Base-by-base conservation (phyloP, 2,329 filamentous ascomycete species). In the Verticillium tricorpus region DNA sequence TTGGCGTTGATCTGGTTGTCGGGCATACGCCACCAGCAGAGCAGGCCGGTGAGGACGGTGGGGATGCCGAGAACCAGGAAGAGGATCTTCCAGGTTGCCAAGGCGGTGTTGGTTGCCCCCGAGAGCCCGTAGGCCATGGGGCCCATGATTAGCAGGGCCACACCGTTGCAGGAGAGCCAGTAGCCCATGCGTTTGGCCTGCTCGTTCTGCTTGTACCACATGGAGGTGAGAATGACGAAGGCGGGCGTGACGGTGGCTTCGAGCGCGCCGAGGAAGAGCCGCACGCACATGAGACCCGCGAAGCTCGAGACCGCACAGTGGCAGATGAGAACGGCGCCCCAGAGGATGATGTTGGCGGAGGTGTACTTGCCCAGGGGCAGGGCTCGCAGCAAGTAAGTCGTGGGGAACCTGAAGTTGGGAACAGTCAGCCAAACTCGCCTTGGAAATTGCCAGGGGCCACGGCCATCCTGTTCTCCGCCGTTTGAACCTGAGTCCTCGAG, bases 41-140 rank as follows among this genome's bases (percentile, higher is more conserved):
- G 65, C 0, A 86, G 86, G 0, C 80, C 80, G 0, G 84, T 83
- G 12, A 81, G 60, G 22, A 90, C 77, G 2, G 88, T 90, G 6
- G 89, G 62, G 0, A 89, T 74, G 0, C 85, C 86, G 17, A 85
- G 84, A 58, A 87, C 84, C 2, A 89, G 76, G 69, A 89, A 89
- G 56, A 88, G 82, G 59, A 80, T 77, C 61, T 74, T 73, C 77
- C 77, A 82, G 3, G 72, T 74, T 39, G 68, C 66, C 15, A 72
- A 60, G 2, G 64, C 39, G 31, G 69, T 60, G 2, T 77, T 66
- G 61, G 86, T 83, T 58, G 85, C 82, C 1, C 82, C 83, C 14
- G 34, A 35, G 17, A 88, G 72, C 0, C 83, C 85, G 62, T 80
- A 87, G 0, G 85, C 85, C 15, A 86, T 68, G 0, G 79, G 77